phyloP scores from a whole-genome alignment of 371 early-diverging fungal species.

The Mucor mucedo region DNA sequence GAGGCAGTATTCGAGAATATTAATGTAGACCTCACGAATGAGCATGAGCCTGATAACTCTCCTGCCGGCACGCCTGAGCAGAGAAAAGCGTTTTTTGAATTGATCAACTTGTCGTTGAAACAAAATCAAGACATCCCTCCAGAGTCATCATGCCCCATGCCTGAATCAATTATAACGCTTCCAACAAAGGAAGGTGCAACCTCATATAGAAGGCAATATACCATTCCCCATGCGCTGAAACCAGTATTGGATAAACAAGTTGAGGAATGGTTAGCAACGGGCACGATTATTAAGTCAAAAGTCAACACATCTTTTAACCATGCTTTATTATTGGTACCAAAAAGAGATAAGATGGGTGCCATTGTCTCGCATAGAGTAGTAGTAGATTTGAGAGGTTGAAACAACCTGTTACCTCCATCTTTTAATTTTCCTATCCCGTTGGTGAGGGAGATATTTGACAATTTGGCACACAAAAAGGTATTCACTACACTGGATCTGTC shows the following conservation, averaged over 20 bases:
- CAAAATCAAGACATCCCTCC: too few relatives aligned
- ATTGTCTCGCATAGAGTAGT: background rate
- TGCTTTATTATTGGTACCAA: constrained; percentile 4
- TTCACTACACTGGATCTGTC: constrained; percentile 32
- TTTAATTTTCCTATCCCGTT: background rate
- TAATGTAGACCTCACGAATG: background rate
- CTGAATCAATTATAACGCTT: constrained; percentile 6
- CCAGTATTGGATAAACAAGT: constrained; percentile 9
- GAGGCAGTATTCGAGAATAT: background rate
- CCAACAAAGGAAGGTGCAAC: background rate
- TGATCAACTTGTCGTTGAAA: background rate
- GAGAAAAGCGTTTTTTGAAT: background rate
- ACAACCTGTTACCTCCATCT: constrained; percentile 1
- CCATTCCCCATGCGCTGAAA: background rate
- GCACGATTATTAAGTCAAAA: background rate
- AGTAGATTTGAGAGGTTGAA: constrained; percentile 2
- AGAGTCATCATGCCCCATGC: constrained; percentile 3
- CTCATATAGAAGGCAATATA: constrained; percentile 10
- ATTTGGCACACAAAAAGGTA: constrained; percentile 9
- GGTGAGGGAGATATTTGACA: constrained; percentile 17
- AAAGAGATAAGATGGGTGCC: background rate
- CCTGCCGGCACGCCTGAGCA: constrained; percentile 8
- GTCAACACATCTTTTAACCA: constrained; percentile 6
- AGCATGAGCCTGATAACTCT: constrained; percentile 12
- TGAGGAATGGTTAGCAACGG: constrained; percentile 3